A percentile compares a stretch with the other conserved stretches of the same genome.
phyloP scores from a whole-genome alignment of 2,329 filamentous ascomycete genomes.

The Botrytis medusae region DNA sequence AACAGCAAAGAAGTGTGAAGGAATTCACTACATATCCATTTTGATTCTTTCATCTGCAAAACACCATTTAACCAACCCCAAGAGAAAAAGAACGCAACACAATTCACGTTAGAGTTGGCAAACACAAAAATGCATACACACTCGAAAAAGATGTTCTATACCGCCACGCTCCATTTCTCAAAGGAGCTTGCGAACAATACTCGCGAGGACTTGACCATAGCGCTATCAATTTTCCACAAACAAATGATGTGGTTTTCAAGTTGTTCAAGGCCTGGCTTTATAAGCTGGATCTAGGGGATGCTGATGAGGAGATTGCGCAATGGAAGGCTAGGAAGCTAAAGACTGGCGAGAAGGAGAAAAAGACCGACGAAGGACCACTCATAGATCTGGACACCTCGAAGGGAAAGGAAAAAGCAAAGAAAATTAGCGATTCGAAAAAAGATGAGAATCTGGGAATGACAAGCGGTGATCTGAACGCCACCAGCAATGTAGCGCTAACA shows the following conservation, averaged over 20 bases:
- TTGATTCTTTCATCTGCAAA: not conserved
- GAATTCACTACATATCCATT: not conserved
- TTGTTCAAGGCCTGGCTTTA: not conserved
- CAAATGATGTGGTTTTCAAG: not conserved
- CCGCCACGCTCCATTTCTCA: not conserved
- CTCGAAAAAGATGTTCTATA: not conserved
- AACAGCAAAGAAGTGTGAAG: fast-evolving
- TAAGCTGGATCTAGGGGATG: not conserved
- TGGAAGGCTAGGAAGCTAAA: not conserved
- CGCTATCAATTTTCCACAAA: not conserved
- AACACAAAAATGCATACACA: not conserved
- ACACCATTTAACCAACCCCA: not conserved
- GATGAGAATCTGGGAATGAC: not conserved
- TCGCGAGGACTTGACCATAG: not conserved
- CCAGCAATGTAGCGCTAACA: not conserved
- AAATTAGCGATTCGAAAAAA: not conserved
- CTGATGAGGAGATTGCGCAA: not conserved
- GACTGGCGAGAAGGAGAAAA: not conserved
- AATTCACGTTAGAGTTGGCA: not conserved
- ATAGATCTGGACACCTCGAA: not conserved
- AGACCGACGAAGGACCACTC: not conserved
- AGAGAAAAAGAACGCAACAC: not conserved
- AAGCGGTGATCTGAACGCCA: not conserved
- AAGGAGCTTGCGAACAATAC: not conserved
- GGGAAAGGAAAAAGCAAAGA: not conserved